Conservation (phyloP, 768 basidiomycete species). For the Collybia sordida region DNA sequence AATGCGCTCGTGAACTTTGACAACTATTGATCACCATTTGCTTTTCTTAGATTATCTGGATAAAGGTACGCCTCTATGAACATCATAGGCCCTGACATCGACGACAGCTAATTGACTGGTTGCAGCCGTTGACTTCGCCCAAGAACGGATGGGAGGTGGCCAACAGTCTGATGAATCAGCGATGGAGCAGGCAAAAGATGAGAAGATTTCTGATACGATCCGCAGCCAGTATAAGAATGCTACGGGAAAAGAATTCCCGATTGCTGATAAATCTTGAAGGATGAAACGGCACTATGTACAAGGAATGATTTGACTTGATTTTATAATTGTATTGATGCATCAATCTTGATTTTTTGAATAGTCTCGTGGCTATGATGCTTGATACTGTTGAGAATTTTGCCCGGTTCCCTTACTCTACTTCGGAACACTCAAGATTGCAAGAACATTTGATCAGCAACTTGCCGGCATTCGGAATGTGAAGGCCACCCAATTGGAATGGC, state of each 20-base stretch:
- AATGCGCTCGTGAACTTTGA: not conserved
- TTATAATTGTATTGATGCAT: too few relatives aligned
- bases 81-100: not conserved
- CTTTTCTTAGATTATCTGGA: constrained; percentile 28
- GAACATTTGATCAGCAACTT: too few relatives aligned
- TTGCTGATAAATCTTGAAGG: constrained; percentile 25
- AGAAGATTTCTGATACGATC: constrained; percentile 39
- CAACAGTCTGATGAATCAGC: constrained; percentile 41
- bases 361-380: too few relatives aligned
- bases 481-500: too few relatives aligned
- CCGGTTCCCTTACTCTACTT: too few relatives aligned
- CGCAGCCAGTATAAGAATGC: constrained; percentile 29
- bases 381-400: too few relatives aligned
- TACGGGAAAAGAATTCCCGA: constrained; percentile 38
- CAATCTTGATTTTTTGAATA: too few relatives aligned
- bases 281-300: too few relatives aligned
- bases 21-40: not conserved
- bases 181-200: constrained; percentile 41
- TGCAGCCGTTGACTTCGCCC: constrained; percentile 38
- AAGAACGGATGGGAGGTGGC: constrained; percentile 33
- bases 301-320: too few relatives aligned
- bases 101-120: not conserved
- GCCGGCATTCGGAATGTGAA: too few relatives aligned
- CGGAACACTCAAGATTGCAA: too few relatives aligned
- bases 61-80: constrained; percentile 22